Conservation (phyloP, 768 basidiomycete genomes). For the Pluteus cervinus region DNA sequence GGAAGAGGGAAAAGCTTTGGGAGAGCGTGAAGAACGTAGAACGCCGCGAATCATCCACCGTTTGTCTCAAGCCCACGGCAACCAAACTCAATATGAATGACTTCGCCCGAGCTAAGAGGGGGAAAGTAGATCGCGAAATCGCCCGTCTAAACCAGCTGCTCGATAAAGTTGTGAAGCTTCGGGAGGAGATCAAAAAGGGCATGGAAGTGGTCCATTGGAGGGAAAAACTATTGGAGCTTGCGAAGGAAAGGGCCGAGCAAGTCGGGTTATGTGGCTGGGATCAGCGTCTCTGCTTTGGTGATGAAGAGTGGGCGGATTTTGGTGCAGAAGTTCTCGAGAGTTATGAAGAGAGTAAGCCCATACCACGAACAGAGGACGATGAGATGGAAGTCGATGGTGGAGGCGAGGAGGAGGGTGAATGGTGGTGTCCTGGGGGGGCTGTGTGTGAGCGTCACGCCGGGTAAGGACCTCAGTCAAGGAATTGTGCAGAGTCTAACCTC, state of each 20-base stretch:
- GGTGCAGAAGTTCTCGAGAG: slow-evolving; percentile 63
- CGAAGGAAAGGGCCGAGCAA: slow-evolving; percentile 58
- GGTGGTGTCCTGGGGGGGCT: slow-evolving; percentile 77
- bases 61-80: slow-evolving; percentile 19
- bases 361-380: slow-evolving; percentile 30
- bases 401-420: slow-evolving; percentile 42
- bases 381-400: slow-evolving; percentile 36
- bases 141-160: slow-evolving; percentile 47
- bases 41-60: slow-evolving; percentile 51
- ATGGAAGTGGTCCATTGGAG: slow-evolving; percentile 69
- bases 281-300: slow-evolving; percentile 76
- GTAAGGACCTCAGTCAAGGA: slow-evolving; percentile 29
- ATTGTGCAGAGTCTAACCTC: slow-evolving; percentile 6
- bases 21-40: slow-evolving; percentile 64
- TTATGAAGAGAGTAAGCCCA: slow-evolving; percentile 45
- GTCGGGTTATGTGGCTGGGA: slow-evolving; percentile 85
- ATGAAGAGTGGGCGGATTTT: slow-evolving; percentile 71
- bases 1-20: slow-evolving; percentile 64
- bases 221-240: slow-evolving; percentile 61
- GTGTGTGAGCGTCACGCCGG: slow-evolving; percentile 77
- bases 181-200: slow-evolving; percentile 61
- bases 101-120: slow-evolving; percentile 23
- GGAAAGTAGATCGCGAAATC: slow-evolving; percentile 51
- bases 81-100: no score
- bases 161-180: slow-evolving; percentile 49